These are phyloP conservation scores for Datura wrightii DNA, from an alignment of 257 asterid genomes.

Conservation along the genomic window DNA sequence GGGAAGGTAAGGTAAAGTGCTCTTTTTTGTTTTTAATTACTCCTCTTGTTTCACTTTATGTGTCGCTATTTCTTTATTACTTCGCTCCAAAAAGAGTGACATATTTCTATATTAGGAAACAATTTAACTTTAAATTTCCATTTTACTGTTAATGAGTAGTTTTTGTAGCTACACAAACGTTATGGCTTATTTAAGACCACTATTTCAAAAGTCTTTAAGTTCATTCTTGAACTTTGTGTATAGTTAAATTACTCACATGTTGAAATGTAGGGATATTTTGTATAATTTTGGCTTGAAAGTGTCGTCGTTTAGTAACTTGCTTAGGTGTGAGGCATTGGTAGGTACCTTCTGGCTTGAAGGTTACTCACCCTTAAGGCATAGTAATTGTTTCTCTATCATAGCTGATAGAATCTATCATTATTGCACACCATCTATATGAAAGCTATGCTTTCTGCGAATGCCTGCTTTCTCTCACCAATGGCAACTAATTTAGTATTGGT, in stretches of 20 bases:
- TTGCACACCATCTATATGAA: neutral
- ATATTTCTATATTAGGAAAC: neutral
- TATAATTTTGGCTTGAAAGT: neutral
- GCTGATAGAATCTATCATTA: slow-evolving; percentile 6
- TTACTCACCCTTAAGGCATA: neutral
- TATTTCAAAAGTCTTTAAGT: neutral
- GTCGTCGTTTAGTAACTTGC: too few relatives aligned
- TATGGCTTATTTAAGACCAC: neutral
- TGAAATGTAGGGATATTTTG: neutral
- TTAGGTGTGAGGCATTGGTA: neutral
- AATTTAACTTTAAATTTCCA: neutral
- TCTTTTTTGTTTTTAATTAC: neutral
- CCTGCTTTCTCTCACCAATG: neutral
- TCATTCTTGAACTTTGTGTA: neutral
- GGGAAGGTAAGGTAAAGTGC: neutral
- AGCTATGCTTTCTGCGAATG: neutral
- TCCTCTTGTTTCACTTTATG: neutral
- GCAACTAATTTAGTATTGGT: neutral
- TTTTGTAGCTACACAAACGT: neutral
- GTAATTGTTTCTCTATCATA: neutral
- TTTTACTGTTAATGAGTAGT: neutral
- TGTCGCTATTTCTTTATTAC: neutral
- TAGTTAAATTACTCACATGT: neutral
- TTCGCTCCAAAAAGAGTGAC: neutral
- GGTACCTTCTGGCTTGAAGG: slow-evolving; percentile 16